Evolutionary conservation across 2,329 filamentous ascomycete species (phyloP).

Genomic region (Calonectria ilicicola): DNA sequence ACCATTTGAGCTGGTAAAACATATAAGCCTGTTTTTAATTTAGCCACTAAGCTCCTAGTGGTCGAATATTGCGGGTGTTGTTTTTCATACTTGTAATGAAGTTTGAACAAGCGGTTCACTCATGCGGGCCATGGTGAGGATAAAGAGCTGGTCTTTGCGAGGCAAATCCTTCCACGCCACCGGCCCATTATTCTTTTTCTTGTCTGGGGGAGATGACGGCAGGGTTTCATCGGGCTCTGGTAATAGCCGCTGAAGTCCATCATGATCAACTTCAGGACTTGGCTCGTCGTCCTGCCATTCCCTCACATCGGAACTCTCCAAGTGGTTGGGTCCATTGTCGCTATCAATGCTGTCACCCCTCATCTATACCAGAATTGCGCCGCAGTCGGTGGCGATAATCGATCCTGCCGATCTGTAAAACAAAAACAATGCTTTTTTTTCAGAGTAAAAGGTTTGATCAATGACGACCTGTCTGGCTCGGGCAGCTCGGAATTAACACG

Average conservation of each 20-base stretch:
- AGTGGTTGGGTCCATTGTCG: constrained; percentile 30
- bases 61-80: background rate
- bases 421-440: background rate
- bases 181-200: constrained; percentile 26
- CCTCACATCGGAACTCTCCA: constrained; percentile 11
- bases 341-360: constrained; percentile 27
- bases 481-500: constrained; percentile 1
- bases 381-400: background rate
- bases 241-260: background rate
- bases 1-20: constrained; percentile 90
- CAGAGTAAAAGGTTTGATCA: background rate
- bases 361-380: constrained; percentile 32
- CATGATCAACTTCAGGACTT: background rate
- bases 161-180: constrained; percentile 77
- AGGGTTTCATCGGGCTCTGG: constrained; percentile 18
- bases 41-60: background rate
- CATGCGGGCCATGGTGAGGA: constrained; percentile 82
- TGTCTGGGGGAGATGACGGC: background rate
- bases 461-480: background rate
- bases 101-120: constrained; percentile 88
- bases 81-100: constrained; percentile 64
- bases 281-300: constrained; percentile 2
- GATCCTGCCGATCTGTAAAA: background rate
- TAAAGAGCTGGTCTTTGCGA: constrained; percentile 79
- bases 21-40: constrained; percentile 73